These are phyloP conservation scores for Teunomyces cretensis DNA, from an alignment of 805 yeast genomes.

Conservation along the genomic window DNA sequence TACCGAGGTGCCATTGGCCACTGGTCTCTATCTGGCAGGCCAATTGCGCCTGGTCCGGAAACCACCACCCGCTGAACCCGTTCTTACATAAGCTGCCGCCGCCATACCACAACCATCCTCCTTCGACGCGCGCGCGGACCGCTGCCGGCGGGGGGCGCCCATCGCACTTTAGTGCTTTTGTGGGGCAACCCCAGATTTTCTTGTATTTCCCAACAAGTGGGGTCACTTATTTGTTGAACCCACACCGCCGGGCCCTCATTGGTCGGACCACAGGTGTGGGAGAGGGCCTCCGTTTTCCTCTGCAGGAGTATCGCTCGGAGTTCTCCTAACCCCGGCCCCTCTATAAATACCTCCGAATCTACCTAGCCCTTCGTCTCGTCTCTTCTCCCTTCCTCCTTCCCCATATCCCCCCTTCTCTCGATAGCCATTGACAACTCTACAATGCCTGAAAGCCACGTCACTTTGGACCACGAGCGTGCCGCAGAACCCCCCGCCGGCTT, in stretches of 20 bases:
- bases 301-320: neutral
- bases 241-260: neutral
- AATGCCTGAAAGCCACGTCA: constrained; percentile 20
- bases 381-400: neutral
- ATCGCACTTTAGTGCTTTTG: constrained; percentile 1
- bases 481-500: constrained; percentile 39
- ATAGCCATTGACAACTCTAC: neutral
- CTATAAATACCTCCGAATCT: neutral
- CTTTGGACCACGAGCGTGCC: constrained; percentile 34
- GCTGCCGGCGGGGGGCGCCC: neutral
- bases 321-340: neutral
- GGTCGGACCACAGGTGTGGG: neutral
- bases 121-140: neutral
- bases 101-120: no score
- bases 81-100: no score
- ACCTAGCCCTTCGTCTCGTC: no score
- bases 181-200: constrained; percentile 3
- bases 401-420: no score
- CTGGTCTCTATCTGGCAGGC: no score
- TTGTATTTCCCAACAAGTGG: constrained; percentile 1
- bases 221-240: neutral
- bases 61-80: no score
- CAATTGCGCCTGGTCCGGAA: no score
- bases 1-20: no score
- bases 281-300: neutral